Conservation (phyloP, 1,284 basidiomycete species). For the Cryptococcus neoformans region DNA sequence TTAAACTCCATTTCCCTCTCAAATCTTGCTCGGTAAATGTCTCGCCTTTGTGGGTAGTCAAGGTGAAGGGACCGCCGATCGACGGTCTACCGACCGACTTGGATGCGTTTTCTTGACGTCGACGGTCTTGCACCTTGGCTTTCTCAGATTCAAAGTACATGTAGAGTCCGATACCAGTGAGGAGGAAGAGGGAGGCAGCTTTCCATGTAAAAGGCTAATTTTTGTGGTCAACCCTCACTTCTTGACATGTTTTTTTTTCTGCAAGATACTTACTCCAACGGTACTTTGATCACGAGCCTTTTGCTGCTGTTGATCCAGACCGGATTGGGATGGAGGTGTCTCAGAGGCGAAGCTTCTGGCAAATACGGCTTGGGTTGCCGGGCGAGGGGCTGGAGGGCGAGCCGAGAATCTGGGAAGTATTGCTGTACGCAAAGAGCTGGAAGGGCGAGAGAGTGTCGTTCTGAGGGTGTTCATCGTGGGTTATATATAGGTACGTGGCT, state of each 20-base stretch:
- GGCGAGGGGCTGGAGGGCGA: background rate
- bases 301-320: slow-evolving; percentile 9
- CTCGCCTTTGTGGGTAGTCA: slow-evolving; percentile 63
- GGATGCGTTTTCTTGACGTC: slow-evolving; percentile 63
- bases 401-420: background rate
- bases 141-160: slow-evolving; percentile 91
- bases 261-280: slow-evolving; percentile 17
- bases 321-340: slow-evolving; percentile 1
- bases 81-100: slow-evolving; percentile 61
- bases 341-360: slow-evolving; percentile 8
- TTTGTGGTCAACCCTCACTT: background rate
- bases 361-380: background rate
- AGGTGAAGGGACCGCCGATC: slow-evolving; percentile 85
- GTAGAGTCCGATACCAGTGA: slow-evolving; percentile 76
- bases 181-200: slow-evolving; percentile 76
- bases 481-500: too few species aligned
- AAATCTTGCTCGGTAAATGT: slow-evolving; percentile 81
- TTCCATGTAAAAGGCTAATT: slow-evolving; percentile 79
- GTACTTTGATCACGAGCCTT: slow-evolving; percentile 16
- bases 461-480: slow-evolving; percentile 16
- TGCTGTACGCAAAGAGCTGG: slow-evolving; percentile 4
- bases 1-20: slow-evolving; percentile 74
- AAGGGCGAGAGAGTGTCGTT: slow-evolving; percentile 5
- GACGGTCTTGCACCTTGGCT: slow-evolving; percentile 66
- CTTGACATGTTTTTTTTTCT: background rate